Base-by-base conservation (phyloP, 2,329 filamentous ascomycete species). In the Chaetothyriales sp. region DNA sequence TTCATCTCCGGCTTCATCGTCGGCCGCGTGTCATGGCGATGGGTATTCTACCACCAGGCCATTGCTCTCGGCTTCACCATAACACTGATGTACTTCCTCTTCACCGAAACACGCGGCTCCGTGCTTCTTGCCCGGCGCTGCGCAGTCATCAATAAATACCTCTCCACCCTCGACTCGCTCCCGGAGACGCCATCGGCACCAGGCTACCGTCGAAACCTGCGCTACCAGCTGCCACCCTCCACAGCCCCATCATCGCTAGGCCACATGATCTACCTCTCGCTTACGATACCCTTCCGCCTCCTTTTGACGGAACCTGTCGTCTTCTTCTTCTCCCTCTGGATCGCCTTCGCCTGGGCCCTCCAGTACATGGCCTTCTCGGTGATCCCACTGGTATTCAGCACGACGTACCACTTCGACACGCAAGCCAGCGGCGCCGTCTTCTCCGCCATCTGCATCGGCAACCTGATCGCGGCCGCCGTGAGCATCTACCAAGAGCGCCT, bases 31-130 rank as follows among this genome's bases (percentile, higher is more conserved):
- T 75, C 70, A 2, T 94, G 87, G 88, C 80, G 86, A 56, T 95
- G 89, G 89, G 80, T 90, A 0, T 94, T 94, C 65, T 94, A 88
- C 76, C 74, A 89, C 25, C 89, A 95, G 60, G 79, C 81, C 5
- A 88, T 95, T 44, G 70, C 79, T 19, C 80, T 82, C 51, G 81
- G 74, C 0, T 65, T 81, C 1, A 66, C 90, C 44, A 77, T 89
- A 48, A 58, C 78, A 0, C 68, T 82, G 1, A 77, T 94, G 19
- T 74, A 78, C 7, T 49, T 85, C 2, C 78, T 87, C 53, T 89
- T 95, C 68, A 79, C 81, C 46, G 89, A 95, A 66, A 95, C 86
- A 2, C 74, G 89, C 5, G 89, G 85, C 0, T 84, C 81, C 0
- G 87, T 95, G 0, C 68, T 95, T 7, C 71, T 95, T 6, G 84